Base-by-base conservation (phyloP, 495 filamentous ascomycete species). In the Antarctomyces pellizariae region DNA sequence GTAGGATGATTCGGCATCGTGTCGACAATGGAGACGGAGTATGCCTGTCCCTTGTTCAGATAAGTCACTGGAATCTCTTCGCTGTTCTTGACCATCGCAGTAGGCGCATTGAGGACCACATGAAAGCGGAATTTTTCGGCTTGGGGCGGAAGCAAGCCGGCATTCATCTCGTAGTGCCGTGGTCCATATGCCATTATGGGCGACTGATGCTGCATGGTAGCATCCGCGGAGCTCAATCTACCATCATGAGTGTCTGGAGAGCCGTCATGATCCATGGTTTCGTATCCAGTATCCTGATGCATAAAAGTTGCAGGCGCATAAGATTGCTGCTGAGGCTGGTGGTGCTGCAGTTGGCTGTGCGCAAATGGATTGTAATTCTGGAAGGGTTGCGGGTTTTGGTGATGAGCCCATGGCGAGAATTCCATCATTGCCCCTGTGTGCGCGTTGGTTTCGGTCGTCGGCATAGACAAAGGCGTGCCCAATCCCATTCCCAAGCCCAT, bases 11-110 rank as follows among this genome's bases (percentile, higher is more conserved):
- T 44, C 10, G 59, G 57, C 13, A 52, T 24, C 5, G 69, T 79
- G 43, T 97, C 86, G 19, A 72, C 49, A 18, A 97, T 59, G 1
- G 70, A 67, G 2, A 97, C 44, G 1, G 67, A 66, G 46, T 95
- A 97, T 12, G 75, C 71, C 49, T 95, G 84, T 5, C 83, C 83
- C 49, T 97, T 97, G 47, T 97, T 95, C 8, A 97, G 64, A 44
- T 97, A 97, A 0, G 82, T 90, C 8, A 95, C 66, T 0, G 86
- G 86, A 22, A 92, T 83, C 42, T 93, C 86, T 24, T 79, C 70
- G 2, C 64, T 43, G 34, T 75, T 62, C 42, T 74, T 89, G 37
- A 90, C 68, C 84, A 93, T 95, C n/a, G 84, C 84, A 1, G 84
- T 93, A 8, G 82, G 78, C 1, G 84, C 86, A 44, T 91, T 84